Evolutionary conservation across 306 rosid species (phyloP).

Genomic region (Trifolium pratense): DNA sequence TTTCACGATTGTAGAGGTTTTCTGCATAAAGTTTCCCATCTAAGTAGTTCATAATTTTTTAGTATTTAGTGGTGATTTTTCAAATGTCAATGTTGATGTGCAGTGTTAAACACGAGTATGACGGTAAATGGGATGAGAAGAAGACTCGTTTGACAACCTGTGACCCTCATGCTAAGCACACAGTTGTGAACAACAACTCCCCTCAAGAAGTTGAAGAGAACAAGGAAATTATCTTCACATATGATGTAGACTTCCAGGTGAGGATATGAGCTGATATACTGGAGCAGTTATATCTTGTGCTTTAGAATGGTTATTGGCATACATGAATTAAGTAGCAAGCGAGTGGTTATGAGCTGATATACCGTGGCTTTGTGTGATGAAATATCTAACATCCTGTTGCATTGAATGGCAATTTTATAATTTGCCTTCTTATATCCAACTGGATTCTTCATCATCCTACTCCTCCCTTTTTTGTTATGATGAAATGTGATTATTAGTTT

Average conservation of each 20-base stretch:
- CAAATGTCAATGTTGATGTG: conserved; percentile 40
- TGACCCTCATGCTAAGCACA: conserved; percentile 87
- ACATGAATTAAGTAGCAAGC: conserved; percentile 14
- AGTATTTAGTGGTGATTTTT: conserved; percentile 38
- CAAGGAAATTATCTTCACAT: conserved; percentile 85
- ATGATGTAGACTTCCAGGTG: conserved; percentile 95
- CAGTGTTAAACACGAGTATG: conserved; percentile 90
- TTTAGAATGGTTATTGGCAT: conserved; percentile 20
- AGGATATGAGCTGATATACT: conserved; percentile 38
- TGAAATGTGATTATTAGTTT: conserved; percentile 23
- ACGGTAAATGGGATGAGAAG: conserved; percentile 75
- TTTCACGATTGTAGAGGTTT: background rate
- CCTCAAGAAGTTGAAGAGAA: conserved; percentile 98
- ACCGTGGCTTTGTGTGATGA: background rate
- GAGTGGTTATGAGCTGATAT: conserved; percentile 18
- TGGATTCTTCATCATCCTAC: background rate
- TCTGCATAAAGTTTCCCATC: conserved; percentile 11
- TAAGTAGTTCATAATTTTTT: conserved; percentile 24
- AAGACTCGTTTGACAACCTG: conserved; percentile 84
- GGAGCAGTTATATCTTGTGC: background rate
- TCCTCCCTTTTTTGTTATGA: conserved; percentile 1
- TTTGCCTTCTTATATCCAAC: background rate
- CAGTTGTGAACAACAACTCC: conserved; percentile 73
- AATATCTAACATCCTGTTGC: conserved; percentile 3
- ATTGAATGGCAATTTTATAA: background rate